These are phyloP conservation scores for Fusarium solani-melongenae DNA, from an alignment of 2,329 filamentous ascomycete species.

Conservation along the genomic window DNA sequence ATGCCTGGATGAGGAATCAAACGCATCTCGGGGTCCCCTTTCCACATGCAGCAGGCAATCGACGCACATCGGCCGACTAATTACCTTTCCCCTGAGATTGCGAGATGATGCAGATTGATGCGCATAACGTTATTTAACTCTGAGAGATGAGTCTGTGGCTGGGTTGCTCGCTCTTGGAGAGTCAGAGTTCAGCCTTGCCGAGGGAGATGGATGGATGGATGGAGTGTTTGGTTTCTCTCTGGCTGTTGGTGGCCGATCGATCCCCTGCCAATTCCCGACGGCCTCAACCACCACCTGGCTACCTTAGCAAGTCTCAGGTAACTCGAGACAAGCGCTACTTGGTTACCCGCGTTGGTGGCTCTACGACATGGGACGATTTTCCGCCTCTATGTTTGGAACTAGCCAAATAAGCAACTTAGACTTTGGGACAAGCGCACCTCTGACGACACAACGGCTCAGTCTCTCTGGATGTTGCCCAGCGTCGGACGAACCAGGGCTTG, in stretches of 20 bases:
- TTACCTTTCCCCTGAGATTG: constrained; percentile 21
- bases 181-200: constrained; percentile 25
- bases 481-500: constrained; percentile 13
- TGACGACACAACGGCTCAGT: constrained; percentile 3
- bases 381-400: background rate
- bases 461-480: background rate
- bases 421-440: background rate
- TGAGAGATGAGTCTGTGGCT: constrained; percentile 26
- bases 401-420: constrained; percentile 1
- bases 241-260: background rate
- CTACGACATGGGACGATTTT: constrained; percentile 8
- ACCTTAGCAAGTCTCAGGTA: constrained; percentile 5
- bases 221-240: background rate
- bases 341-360: background rate
- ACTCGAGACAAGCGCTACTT: constrained; percentile 2
- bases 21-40: constrained; percentile 37
- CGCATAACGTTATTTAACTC: constrained; percentile 33
- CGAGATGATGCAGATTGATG: constrained; percentile 37
- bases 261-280: constrained; percentile 13
- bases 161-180: background rate
- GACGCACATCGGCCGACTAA: constrained; percentile 32
- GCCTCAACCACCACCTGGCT: background rate
- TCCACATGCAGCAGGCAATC: constrained; percentile 33
- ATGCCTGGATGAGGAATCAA: constrained; percentile 34
- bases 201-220: background rate